Evolutionary conservation across 2,329 filamentous ascomycete genomes (phyloP).

Genomic region (Colletotrichum plurivorum): DNA sequence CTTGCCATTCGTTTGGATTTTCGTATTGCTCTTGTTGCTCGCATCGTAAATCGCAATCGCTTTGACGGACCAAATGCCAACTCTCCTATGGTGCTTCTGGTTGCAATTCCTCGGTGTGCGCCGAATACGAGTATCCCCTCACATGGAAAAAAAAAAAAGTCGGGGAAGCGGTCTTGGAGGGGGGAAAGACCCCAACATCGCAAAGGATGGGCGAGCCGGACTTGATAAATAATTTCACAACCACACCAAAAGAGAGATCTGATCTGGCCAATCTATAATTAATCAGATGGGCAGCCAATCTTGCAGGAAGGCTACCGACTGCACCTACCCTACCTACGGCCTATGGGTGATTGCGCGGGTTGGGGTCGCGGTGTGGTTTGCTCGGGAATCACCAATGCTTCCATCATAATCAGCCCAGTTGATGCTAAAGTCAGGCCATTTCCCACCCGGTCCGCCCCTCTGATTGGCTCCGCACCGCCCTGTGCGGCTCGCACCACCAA

Average conservation of each 20-base stretch:
- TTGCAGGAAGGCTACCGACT: conserved; percentile 12
- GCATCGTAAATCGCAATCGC: no score
- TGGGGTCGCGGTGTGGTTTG: conserved; percentile 31
- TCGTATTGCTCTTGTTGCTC: no score
- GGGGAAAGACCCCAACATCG: background rate
- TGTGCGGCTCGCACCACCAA: conserved; percentile 34
- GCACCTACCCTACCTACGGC: background rate
- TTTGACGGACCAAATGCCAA: background rate
- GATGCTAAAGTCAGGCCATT: conserved; percentile 39
- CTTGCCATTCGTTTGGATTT: no score
- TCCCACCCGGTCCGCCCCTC: conserved; percentile 26
- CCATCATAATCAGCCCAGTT: conserved; percentile 41
- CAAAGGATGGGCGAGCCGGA: background rate
- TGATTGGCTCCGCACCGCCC: conserved; percentile 34
- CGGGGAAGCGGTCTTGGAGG: background rate
- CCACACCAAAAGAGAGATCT: conserved; percentile 3
- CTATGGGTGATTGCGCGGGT: conserved; percentile 2
- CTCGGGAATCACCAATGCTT: conserved; percentile 25
- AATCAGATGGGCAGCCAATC: conserved; percentile 31
- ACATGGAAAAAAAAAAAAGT: conserved; percentile 3
- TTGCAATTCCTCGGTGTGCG: background rate
- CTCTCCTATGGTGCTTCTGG: no score
- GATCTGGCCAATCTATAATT: conserved; percentile 31
- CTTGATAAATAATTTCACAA: conserved; percentile 11
- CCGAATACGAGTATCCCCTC: background rate